phyloP scores from a whole-genome alignment of 305 asterid species.

The Andrographis paniculata region DNA sequence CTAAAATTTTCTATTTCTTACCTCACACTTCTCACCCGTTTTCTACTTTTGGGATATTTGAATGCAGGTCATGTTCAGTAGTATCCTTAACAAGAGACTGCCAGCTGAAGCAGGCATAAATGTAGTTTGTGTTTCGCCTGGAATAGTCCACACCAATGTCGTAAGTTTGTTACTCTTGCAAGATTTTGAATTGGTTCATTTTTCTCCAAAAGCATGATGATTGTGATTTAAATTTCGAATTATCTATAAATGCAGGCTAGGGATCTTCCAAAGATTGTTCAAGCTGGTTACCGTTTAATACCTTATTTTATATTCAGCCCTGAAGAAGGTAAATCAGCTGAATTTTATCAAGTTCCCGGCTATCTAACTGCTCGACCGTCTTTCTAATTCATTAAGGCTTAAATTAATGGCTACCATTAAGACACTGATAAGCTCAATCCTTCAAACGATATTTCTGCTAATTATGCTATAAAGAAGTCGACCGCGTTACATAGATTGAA shows the following conservation, averaged over 20 bases:
- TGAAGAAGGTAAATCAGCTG: slow-evolving; percentile 61
- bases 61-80: slow-evolving; percentile 88
- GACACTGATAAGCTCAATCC: no score
- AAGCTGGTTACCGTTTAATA: slow-evolving; percentile 10
- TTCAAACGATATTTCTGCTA: no score
- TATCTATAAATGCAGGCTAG: slow-evolving; percentile 12
- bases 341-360: not conserved
- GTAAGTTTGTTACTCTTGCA: no score
- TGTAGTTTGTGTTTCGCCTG: slow-evolving; percentile 78
- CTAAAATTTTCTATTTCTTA: slow-evolving; percentile 12
- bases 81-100: slow-evolving; percentile 76
- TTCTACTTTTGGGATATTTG: no score
- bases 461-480: no score
- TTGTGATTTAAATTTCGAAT: slow-evolving; percentile 10
- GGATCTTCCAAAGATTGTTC: slow-evolving; percentile 13
- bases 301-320: slow-evolving; percentile 24
- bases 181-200: no score
- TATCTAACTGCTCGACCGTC: no score
- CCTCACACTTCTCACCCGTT: not conserved
- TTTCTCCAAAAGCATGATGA: slow-evolving; percentile 6
- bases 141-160: slow-evolving; percentile 91
- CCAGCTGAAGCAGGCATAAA: slow-evolving; percentile 90
- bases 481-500: no score
- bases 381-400: no score
- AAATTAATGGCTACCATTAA: no score